A percentile compares a stretch with the other conserved stretches of the same genome.
phyloP scores from a whole-genome alignment of 768 basidiomycete species.

The Melanogaster broomeanus region DNA sequence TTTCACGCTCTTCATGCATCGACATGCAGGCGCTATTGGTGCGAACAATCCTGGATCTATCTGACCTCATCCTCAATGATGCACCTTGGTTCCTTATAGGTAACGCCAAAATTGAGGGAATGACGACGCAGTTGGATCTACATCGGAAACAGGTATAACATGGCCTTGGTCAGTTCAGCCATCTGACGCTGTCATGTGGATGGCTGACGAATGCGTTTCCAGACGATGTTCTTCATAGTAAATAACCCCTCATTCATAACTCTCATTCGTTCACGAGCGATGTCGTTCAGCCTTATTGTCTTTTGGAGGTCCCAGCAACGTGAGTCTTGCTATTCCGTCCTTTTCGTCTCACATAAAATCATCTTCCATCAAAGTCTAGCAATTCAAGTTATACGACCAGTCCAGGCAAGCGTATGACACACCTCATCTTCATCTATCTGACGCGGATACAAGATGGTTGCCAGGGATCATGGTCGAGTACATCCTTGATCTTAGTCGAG shows the following conservation, averaged over 20 bases:
- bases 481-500: neutral
- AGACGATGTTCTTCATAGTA: conserved; percentile 77
- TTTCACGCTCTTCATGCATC: neutral
- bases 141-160: too few relatives aligned
- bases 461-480: conserved; percentile 61
- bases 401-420: conserved; percentile 29
- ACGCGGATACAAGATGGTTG: conserved; percentile 48
- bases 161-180: conserved; percentile 51
- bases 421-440: conserved; percentile 35
- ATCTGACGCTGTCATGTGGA: neutral
- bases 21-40: conserved; percentile 59
- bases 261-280: neutral
- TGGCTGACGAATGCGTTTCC: neutral
- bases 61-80: neutral
- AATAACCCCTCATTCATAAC: conserved; percentile 18
- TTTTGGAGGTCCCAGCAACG: conserved; percentile 73
- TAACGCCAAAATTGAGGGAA: conserved; percentile 67
- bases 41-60: neutral
- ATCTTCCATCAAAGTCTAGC: conserved; percentile 29
- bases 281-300: conserved; percentile 27
- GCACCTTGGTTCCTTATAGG: too few relatives aligned
- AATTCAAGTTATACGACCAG: conserved; percentile 62
- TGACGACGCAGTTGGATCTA: too few relatives aligned
- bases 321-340: conserved; percentile 18
- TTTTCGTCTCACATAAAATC: neutral